Conservation (phyloP, 495 filamentous ascomycete genomes). For the Aspergillus nanangensis region DNA sequence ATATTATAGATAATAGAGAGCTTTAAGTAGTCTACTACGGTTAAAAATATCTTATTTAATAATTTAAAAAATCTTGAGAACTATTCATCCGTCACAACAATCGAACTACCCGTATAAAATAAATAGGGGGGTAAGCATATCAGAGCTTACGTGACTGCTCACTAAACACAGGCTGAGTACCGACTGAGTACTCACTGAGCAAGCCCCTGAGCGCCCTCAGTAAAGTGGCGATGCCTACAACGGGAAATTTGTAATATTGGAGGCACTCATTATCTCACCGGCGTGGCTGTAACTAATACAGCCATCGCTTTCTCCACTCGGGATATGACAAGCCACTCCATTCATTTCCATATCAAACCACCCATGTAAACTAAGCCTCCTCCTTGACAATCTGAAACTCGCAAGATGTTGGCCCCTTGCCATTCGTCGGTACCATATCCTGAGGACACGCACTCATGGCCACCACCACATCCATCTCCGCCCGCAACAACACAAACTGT, state of each 20-base stretch:
- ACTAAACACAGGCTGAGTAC: neutral
- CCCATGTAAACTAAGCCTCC: too few relatives aligned
- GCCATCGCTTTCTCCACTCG: too few relatives aligned
- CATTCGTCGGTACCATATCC: slow-evolving; percentile 38
- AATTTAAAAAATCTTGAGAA: too few relatives aligned
- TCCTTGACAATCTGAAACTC: slow-evolving; percentile 1
- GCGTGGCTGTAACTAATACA: too few relatives aligned
- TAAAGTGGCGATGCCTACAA: neutral
- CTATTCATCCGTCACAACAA: too few relatives aligned
- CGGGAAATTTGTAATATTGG: neutral
- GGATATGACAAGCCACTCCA: too few relatives aligned
- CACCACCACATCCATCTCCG: slow-evolving; percentile 32
- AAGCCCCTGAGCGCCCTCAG: neutral
- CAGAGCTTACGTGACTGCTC: neutral
- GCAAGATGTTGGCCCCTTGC: slow-evolving; percentile 28
- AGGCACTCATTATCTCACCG: too few relatives aligned
- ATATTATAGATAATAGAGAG: too few relatives aligned
- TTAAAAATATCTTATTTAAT: too few relatives aligned
- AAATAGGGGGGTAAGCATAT: neutral
- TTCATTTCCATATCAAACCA: too few relatives aligned
- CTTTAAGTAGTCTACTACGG: too few relatives aligned
- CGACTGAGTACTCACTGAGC: neutral
- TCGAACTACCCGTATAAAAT: neutral
- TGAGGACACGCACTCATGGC: slow-evolving; percentile 42
- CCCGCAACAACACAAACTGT: slow-evolving; percentile 32